Percentiles rank a stretch among this genome's conserved stretches.
Conservation (phyloP, 768 basidiomycete species). For the Clathrus columnatus region DNA sequence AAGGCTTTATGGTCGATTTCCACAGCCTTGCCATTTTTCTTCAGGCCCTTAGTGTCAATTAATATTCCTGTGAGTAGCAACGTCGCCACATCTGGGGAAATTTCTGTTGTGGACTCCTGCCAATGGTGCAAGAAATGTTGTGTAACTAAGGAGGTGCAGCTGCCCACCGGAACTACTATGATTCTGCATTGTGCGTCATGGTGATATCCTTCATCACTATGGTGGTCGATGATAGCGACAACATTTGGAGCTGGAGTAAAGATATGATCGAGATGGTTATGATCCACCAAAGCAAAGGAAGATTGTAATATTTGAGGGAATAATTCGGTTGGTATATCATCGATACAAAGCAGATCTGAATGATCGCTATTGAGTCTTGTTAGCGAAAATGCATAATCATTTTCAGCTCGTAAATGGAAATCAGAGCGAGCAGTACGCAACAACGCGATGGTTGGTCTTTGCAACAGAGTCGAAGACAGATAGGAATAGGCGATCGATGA, state of each 20-base stretch:
- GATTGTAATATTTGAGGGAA: constrained; percentile 38
- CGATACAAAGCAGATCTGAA: constrained; percentile 54
- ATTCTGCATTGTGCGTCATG: constrained; percentile 55
- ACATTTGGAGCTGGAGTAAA: constrained; percentile 47
- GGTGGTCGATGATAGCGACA: constrained; percentile 81
- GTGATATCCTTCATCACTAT: constrained; percentile 74
- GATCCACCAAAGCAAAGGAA: constrained; percentile 81
- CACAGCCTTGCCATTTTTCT: constrained; percentile 68
- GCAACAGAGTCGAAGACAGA: constrained; percentile 49
- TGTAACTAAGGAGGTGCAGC: constrained; percentile 66
- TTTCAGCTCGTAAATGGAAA: constrained; percentile 78
- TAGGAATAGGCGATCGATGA: constrained; percentile 81
- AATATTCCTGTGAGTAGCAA: constrained; percentile 75
- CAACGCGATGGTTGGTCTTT: constrained; percentile 59
- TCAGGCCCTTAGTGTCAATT: constrained; percentile 81
- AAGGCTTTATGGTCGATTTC: constrained; percentile 56
- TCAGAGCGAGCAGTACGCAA: constrained; percentile 60
- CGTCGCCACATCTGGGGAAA: constrained; percentile 57
- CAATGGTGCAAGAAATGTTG: constrained; percentile 29
- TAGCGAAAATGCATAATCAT: constrained; percentile 61
- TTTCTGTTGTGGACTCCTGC: constrained; percentile 20
- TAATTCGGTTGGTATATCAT: constrained; percentile 42
- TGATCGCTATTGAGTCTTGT: constrained; percentile 44
- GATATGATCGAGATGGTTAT: constrained; percentile 56
- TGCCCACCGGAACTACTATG: constrained; percentile 59